Percentiles rank a stretch among this genome's conserved stretches.
These are phyloP conservation scores for Pseudocercospora crystallina DNA, from an alignment of 2,329 filamentous ascomycete species.

Conservation along the genomic window DNA sequence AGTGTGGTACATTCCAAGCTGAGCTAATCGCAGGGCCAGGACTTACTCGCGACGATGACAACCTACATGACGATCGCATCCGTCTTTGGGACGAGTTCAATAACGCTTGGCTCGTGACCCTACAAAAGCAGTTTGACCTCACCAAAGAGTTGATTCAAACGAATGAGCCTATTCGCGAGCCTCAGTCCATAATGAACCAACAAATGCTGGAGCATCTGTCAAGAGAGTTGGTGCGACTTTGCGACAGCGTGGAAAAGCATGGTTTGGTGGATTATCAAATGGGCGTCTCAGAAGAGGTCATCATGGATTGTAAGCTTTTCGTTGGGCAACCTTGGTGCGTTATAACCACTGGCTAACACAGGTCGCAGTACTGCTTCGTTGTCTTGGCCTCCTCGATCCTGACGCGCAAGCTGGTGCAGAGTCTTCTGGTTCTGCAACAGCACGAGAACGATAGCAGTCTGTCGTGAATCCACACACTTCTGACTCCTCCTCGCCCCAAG, in stretches of 20 bases:
- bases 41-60: constrained; percentile 78
- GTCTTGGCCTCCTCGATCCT: constrained; percentile 24
- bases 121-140: constrained; percentile 81
- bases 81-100: constrained; percentile 95
- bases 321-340: background rate
- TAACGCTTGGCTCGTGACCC: constrained; percentile 79
- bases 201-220: constrained; percentile 76
- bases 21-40: constrained; percentile 53
- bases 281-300: constrained; percentile 93
- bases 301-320: constrained; percentile 69
- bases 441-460: constrained; percentile 18
- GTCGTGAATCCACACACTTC: too few species aligned
- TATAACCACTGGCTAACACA: constrained; percentile 9
- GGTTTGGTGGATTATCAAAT: constrained; percentile 98
- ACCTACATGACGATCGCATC: constrained; percentile 71
- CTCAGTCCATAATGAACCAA: constrained; percentile 65
- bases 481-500: too few species aligned
- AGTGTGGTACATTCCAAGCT: constrained; percentile 36
- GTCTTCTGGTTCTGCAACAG: constrained; percentile 17
- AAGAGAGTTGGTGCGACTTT: constrained; percentile 75
- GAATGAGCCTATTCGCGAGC: constrained; percentile 54
- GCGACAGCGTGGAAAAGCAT: constrained; percentile 82
- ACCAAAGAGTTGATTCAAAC: constrained; percentile 59
- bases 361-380: constrained; percentile 23
- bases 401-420: constrained; percentile 20